A percentile compares a stretch with the other conserved stretches of the same genome.
phyloP scores from a whole-genome alignment of 371 early-diverging fungal genomes.

The Mortierella sp. region DNA sequence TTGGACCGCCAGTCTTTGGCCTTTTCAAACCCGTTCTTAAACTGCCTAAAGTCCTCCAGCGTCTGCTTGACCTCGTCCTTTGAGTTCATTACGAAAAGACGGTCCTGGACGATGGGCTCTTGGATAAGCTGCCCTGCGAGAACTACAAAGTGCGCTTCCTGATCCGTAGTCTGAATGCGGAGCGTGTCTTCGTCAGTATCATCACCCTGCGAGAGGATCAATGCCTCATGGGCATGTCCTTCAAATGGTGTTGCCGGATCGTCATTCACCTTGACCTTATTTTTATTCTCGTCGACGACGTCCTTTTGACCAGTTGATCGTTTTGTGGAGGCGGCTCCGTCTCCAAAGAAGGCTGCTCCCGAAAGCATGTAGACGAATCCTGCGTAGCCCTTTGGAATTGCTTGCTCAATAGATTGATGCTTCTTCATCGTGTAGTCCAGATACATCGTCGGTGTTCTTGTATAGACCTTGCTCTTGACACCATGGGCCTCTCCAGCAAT shows the following conservation, averaged over 20 bases:
- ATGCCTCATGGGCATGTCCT: constrained; percentile 65
- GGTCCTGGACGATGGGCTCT: constrained; percentile 61
- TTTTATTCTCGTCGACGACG: background rate
- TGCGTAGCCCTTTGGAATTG: constrained; percentile 67
- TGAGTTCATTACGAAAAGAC: constrained; percentile 75
- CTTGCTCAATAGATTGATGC: constrained; percentile 60
- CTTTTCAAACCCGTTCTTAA: constrained; percentile 59
- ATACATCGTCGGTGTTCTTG: constrained; percentile 78
- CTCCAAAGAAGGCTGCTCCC: constrained; percentile 69
- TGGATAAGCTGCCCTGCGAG: constrained; percentile 65
- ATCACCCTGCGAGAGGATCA: constrained; percentile 60
- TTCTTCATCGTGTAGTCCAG: constrained; percentile 73
- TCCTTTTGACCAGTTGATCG: background rate
- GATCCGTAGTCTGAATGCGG: constrained; percentile 61
- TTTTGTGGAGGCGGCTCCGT: constrained; percentile 24
- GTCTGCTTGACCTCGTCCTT: constrained; percentile 65
- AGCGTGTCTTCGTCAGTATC: constrained; percentile 32
- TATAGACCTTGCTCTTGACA: constrained; percentile 67
- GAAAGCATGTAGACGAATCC: constrained; percentile 76
- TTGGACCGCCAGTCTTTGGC: constrained; percentile 53
- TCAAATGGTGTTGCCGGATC: constrained; percentile 12
- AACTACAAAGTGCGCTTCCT: constrained; percentile 66
- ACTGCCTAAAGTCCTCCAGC: constrained; percentile 56
- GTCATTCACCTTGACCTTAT: constrained; percentile 10
- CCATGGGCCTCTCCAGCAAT: constrained; percentile 82